phyloP scores from a whole-genome alignment of 2,329 filamentous ascomycete genomes.

The Aspergillus persii region DNA sequence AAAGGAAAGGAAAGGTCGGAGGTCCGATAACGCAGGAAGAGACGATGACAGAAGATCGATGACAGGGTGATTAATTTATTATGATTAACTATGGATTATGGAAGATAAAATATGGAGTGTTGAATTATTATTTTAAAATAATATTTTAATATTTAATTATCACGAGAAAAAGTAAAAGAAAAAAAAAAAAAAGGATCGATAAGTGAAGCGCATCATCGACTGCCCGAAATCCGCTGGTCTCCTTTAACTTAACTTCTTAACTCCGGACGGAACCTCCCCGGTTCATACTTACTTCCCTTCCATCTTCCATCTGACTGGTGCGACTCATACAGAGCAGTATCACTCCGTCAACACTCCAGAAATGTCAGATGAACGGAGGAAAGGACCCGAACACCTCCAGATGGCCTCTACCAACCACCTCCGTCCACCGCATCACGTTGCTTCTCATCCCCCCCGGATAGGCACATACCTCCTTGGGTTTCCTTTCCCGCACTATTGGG shows the following conservation, averaged over 20 bases:
- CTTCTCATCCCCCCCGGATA: background rate
- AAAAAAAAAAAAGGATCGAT: background rate
- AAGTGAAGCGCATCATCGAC: background rate
- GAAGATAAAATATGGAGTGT: slow-evolving; percentile 1
- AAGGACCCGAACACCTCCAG: background rate
- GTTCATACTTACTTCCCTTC: no score
- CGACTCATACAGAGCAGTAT: no score
- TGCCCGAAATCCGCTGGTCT: no score
- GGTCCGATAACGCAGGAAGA: background rate
- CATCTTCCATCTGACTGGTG: no score
- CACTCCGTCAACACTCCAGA: no score
- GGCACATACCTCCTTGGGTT: background rate
- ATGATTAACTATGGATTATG: background rate
- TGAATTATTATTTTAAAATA: no score
- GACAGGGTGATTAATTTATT: no score
- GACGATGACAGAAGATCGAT: no score
- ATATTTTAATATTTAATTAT: background rate
- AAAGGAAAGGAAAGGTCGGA: background rate
- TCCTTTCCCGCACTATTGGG: slow-evolving; percentile 5
- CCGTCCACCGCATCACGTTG: slow-evolving; percentile 28
- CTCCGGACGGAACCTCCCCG: no score
- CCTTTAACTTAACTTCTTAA: no score
- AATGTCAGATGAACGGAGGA: no score
- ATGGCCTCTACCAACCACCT: slow-evolving; percentile 28
- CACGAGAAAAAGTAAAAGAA: background rate